Percentiles rank a stretch among this genome's conserved stretches.
Evolutionary conservation across 2,329 filamentous ascomycete genomes (phyloP).

Genomic region (Fusarium sp.): DNA sequence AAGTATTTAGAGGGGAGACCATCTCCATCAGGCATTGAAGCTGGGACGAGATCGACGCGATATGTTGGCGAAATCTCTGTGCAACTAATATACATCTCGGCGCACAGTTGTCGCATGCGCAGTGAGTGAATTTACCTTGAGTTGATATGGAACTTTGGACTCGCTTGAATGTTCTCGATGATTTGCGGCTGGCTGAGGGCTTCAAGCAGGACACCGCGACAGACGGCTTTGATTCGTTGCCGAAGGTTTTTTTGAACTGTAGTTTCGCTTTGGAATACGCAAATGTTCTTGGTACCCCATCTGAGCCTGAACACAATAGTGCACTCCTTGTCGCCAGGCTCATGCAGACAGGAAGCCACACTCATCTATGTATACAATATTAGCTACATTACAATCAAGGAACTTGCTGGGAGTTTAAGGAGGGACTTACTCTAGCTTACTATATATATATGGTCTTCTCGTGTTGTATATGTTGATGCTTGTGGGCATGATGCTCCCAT

Average conservation of each 20-base stretch:
- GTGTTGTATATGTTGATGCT: background rate
- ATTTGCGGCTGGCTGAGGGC: background rate
- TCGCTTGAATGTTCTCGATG: background rate
- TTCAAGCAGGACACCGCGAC: background rate
- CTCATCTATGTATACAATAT: background rate
- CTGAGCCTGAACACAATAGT: background rate
- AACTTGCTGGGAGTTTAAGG: background rate
- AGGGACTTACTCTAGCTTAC: background rate
- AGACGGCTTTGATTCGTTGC: background rate
- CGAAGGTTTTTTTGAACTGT: background rate
- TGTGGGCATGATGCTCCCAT: too few relatives aligned
- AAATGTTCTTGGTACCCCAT: background rate
- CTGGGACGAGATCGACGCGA: background rate
- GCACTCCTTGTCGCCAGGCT: background rate
- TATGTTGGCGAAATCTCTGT: background rate
- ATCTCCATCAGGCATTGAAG: background rate
- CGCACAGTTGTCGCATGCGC: background rate
- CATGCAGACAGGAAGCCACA: background rate
- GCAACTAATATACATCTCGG: background rate
- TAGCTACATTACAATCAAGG: background rate
- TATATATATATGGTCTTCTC: background rate
- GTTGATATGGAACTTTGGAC: background rate
- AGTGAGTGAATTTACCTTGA: background rate
- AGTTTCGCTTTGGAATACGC: background rate
- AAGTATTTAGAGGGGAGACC: background rate